Conservation (phyloP, 2,329 filamentous ascomycete genomes). For the Nannizzia gypsea region DNA sequence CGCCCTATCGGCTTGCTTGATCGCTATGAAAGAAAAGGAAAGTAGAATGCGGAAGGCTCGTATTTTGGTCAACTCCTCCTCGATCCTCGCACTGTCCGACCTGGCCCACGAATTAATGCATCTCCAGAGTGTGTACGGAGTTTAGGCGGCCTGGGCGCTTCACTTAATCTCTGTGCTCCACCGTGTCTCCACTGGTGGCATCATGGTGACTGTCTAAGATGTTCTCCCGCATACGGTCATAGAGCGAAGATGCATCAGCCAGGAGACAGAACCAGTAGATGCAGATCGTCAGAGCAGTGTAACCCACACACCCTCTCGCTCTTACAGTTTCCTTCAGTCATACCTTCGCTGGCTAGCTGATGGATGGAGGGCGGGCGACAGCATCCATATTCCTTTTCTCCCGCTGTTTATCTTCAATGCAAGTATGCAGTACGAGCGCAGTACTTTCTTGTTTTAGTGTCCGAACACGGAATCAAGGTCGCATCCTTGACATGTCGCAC, state of each 20-base stretch:
- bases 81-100: not conserved
- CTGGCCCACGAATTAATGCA: not conserved
- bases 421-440: not conserved
- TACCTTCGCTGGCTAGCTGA: slow-evolving; percentile 61
- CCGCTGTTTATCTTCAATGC: not conserved
- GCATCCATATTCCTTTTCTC: slow-evolving; percentile 7
- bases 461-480: not conserved
- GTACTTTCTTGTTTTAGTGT: not conserved
- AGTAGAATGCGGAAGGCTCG: slow-evolving; percentile 40
- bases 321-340: slow-evolving; percentile 52
- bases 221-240: slow-evolving; percentile 61
- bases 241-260: slow-evolving; percentile 76
- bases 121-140: slow-evolving; percentile 34
- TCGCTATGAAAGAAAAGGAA: slow-evolving; percentile 21
- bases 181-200: slow-evolving; percentile 34
- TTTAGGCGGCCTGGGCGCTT: slow-evolving; percentile 59
- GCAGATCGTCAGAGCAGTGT: slow-evolving; percentile 37
- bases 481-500: not conserved
- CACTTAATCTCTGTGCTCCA: slow-evolving; percentile 66
- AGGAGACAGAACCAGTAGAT: slow-evolving; percentile 68
- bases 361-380: slow-evolving; percentile 43
- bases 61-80: slow-evolving; percentile 61
- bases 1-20: not conserved
- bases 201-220: slow-evolving; percentile 67
- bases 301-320: slow-evolving; percentile 44